phyloP scores from a whole-genome alignment of 2,329 filamentous ascomycete species.

The Cladosporium austrohemisphaericum region DNA sequence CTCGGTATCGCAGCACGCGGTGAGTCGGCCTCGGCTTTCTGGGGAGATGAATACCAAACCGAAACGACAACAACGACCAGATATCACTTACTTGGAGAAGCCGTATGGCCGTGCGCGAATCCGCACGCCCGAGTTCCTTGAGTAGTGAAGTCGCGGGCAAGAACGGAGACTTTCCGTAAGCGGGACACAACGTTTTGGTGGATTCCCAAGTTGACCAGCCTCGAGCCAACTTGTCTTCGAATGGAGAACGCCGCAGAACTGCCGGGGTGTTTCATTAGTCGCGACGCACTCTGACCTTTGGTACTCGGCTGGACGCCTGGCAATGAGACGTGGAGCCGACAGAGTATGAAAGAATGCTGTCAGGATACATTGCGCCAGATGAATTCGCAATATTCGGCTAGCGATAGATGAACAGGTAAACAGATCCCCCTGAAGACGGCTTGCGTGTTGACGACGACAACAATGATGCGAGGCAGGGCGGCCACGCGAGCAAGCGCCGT shows the following conservation, averaged over 20 bases:
- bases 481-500: slow-evolving; percentile 12
- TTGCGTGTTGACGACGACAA: neutral
- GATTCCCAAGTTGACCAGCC: slow-evolving; percentile 2
- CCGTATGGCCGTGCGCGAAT: neutral
- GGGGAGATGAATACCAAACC: neutral
- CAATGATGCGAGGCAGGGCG: slow-evolving; percentile 5
- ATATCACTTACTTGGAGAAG: neutral
- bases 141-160: neutral
- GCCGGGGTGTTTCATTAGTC: neutral
- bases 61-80: neutral
- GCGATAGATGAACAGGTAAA: neutral
- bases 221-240: neutral
- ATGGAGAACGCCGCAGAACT: slow-evolving; percentile 2
- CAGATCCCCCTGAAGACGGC: slow-evolving; percentile 1
- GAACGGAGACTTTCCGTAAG: neutral
- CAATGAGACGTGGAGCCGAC: neutral
- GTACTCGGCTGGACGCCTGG: slow-evolving; percentile 3
- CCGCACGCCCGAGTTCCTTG: neutral
- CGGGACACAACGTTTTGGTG: slow-evolving; percentile 3
- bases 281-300: neutral
- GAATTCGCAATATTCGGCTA: too few relatives aligned
- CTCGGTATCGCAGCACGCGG: slow-evolving; percentile 1
- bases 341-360: neutral
- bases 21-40: neutral
- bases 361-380: too few relatives aligned